Evolutionary conservation across 2,329 filamentous ascomycete species (phyloP), one percentile per base, ranked within the genome.

Genomic region (Pseudogymnoascus sp.): DNA sequence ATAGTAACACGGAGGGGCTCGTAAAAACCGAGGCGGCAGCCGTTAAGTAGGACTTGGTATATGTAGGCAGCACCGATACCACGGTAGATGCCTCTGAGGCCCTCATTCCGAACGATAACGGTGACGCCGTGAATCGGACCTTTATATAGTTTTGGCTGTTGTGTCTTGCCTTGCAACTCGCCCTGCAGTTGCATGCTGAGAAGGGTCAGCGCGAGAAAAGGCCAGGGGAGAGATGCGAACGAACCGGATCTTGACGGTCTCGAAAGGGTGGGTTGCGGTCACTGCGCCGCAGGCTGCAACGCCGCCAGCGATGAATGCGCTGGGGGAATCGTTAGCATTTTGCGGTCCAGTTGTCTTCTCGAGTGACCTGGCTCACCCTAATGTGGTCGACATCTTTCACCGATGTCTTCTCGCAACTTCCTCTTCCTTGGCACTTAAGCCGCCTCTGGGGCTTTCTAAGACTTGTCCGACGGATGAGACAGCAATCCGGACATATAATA

Each of bases 181-280:
- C 94, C 94, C 76, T 99, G 94, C 61, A 99, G 77, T 78, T 99
- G 94, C 83, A 99, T 86, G 70, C 91, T 92, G 73, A 41, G 28
- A 41, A 47, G 22, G 33, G 22, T 36, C 43, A 39, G 50, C 54
- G 36, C 57, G 30, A 54, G 25, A 60, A 39, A 41, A 54, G 18
- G 57, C 61, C 1, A 61, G 33, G 8, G 6, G 12, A 12, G 57
- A 38, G 59, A 38, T 38, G 61, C 16, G 58, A 63, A 72, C 81
- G 72, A 80, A 92, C 88, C 92, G 89, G 73, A 97, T 97, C 84
- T 99, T 99, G 74, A 99, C 92, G 11, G 93, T 97, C 78, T 99
- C 94, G 78, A 97, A 97, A 62, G 92, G 92, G 76, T 99, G 94
- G 58, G 94, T 97, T 67, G 95, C 92, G 39, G 93, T 97, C 62